A percentile compares a stretch with the other conserved stretches of the same genome.
Evolutionary conservation across 371 early-diverging fungal genomes (phyloP).

Genomic region (Mortierella sp.): DNA sequence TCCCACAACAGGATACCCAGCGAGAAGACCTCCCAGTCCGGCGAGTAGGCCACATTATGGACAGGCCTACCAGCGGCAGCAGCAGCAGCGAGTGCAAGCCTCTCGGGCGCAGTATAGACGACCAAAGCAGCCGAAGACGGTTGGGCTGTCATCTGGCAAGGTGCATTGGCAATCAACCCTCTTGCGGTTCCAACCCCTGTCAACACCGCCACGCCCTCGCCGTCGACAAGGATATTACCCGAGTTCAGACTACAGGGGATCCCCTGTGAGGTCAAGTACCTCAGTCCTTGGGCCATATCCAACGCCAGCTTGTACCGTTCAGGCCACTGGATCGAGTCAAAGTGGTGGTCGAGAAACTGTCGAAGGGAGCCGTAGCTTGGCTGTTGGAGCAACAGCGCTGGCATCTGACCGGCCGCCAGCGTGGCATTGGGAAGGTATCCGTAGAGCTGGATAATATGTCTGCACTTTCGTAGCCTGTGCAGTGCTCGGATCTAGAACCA

Average conservation of each 20-base stretch:
- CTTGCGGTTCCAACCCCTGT: constrained; percentile 40
- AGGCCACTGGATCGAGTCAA: constrained; percentile 45
- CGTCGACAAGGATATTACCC: constrained; percentile 45
- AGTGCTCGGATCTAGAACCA: constrained; percentile 39
- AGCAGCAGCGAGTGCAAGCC: constrained; percentile 19
- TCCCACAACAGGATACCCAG: constrained; percentile 53
- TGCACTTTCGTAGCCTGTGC: constrained; percentile 39
- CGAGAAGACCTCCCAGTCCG: constrained; percentile 45
- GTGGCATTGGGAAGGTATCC: constrained; percentile 50
- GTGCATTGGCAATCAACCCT: constrained; percentile 38
- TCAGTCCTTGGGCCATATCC: constrained; percentile 48
- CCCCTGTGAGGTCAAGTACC: constrained; percentile 26
- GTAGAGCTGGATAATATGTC: constrained; percentile 50
- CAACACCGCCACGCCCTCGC: constrained; percentile 44
- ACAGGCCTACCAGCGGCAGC: constrained; percentile 39
- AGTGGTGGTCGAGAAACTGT: constrained; percentile 43
- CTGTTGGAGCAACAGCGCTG: constrained; percentile 46
- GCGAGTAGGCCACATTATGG: constrained; percentile 10
- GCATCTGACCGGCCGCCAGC: constrained; percentile 34
- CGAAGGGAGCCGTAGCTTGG: constrained; percentile 41
- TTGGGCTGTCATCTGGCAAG: constrained; percentile 51
- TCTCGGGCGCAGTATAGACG: constrained; percentile 52
- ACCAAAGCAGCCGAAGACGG: constrained; percentile 31
- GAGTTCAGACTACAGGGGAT: constrained; percentile 41
- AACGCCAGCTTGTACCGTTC: constrained; percentile 46